Evolutionary conservation across 1,284 basidiomycete species (phyloP).

Genomic region (Naganishia sp.): DNA sequence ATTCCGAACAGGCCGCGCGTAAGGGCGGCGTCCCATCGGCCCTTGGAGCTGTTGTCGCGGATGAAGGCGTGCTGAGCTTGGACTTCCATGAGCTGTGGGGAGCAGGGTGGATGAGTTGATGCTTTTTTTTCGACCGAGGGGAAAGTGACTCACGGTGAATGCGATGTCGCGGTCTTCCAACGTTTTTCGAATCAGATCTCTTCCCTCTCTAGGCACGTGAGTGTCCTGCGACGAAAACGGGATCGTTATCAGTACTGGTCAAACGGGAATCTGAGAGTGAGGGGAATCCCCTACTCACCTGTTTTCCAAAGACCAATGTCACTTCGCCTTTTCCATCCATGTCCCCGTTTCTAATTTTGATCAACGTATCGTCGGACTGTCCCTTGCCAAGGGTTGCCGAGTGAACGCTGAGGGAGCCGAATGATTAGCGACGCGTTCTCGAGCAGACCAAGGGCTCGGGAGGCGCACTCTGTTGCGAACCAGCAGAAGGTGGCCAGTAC

Average conservation of each 20-base stretch:
- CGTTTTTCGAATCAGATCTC: constrained; percentile 76
- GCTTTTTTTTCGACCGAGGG: neutral
- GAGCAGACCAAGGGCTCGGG: neutral
- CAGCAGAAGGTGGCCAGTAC: constrained; percentile 85
- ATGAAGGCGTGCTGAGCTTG: constrained; percentile 94
- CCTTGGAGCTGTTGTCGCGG: constrained; percentile 84
- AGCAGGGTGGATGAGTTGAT: constrained; percentile 21
- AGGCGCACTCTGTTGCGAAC: constrained; percentile 75
- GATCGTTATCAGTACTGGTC: too few relatives aligned
- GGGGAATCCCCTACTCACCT: constrained; percentile 57
- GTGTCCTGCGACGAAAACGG: constrained; percentile 61
- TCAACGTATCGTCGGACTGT: constrained; percentile 72
- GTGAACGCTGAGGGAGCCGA: constrained; percentile 60
- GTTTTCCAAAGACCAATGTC: constrained; percentile 90
- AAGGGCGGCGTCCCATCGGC: constrained; percentile 88
- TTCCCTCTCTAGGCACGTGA: constrained; percentile 78
- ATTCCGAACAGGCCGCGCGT: constrained; percentile 76
- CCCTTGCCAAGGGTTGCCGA: constrained; percentile 81
- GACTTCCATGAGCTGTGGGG: constrained; percentile 77
- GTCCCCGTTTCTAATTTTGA: constrained; percentile 70
- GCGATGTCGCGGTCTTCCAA: constrained; percentile 75
- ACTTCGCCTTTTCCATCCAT: constrained; percentile 76
- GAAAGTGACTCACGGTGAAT: constrained; percentile 60
- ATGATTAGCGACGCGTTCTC: constrained; percentile 32
- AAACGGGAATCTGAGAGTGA: neutral